A percentile compares a stretch with the other conserved stretches of the same genome.
phyloP scores from a whole-genome alignment of 345 rosid genomes.

The Salix exigua region DNA sequence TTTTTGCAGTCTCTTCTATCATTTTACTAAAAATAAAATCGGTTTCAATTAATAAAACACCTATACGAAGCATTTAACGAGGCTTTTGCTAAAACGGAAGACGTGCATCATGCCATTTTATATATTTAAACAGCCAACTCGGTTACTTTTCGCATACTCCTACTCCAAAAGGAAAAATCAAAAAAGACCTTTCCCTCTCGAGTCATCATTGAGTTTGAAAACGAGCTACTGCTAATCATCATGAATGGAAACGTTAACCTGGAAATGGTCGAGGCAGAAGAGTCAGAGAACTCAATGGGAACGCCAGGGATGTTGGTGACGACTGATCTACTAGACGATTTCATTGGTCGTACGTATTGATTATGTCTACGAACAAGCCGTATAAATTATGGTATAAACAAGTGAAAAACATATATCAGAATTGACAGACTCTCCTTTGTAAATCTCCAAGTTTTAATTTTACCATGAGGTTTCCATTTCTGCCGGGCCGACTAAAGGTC shows the following conservation, averaged over 20 bases:
- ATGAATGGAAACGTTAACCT: neutral
- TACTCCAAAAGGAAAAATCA: neutral
- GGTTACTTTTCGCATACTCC: neutral
- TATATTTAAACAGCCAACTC: neutral
- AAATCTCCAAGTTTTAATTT: too few species aligned
- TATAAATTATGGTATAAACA: neutral
- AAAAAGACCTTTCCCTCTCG: neutral
- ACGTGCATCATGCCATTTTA: neutral
- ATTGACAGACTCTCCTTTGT: neutral
- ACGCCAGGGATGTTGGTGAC: too few species aligned
- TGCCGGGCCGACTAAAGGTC: constrained; percentile 1
- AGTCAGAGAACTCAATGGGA: neutral
- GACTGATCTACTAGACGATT: neutral
- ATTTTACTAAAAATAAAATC: too few species aligned
- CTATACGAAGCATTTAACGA: neutral
- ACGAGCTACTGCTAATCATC: neutral
- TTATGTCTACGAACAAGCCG: neutral
- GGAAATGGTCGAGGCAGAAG: neutral
- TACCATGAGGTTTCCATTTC: neutral
- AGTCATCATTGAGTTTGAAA: neutral
- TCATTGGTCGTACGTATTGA: neutral
- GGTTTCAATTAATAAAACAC: neutral
- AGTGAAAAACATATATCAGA: too few species aligned
- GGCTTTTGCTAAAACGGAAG: neutral
- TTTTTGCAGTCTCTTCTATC: too few species aligned